phyloP scores from a whole-genome alignment of 352 stramenopile genomes.

The Phytophthora fragariaefolia region DNA sequence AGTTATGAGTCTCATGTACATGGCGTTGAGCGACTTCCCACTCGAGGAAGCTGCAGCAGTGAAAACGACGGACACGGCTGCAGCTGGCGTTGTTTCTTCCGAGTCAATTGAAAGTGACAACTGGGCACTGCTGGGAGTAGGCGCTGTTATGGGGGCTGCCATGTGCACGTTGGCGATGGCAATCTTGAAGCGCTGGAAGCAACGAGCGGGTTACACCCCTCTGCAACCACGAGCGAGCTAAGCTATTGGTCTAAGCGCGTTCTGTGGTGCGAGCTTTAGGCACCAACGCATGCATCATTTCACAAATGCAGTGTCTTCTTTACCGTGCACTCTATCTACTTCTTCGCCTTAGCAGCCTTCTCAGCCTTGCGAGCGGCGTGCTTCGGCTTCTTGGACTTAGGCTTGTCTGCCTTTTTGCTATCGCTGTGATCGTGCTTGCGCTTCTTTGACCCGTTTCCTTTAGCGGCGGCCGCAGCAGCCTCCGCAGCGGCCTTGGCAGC shows the following conservation, averaged over 20 bases:
- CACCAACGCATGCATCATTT: slow-evolving; percentile 7
- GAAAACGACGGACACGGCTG: slow-evolving; percentile 10
- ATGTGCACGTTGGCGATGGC: slow-evolving; percentile 30
- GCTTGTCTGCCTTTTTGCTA: slow-evolving; percentile 33
- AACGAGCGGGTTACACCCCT: slow-evolving; percentile 58
- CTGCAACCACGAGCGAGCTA: slow-evolving; percentile 33
- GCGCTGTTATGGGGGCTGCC: slow-evolving; percentile 34
- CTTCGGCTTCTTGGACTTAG: slow-evolving; percentile 75
- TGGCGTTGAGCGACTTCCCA: slow-evolving; percentile 70
- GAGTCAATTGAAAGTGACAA: slow-evolving; percentile 4
- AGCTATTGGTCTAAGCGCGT: background rate
- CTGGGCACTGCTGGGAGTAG: slow-evolving; percentile 26
- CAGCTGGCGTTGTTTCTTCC: slow-evolving; percentile 1
- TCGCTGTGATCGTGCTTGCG: slow-evolving; percentile 30
- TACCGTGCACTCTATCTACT: slow-evolving; percentile 27
- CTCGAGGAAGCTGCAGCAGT: slow-evolving; percentile 21
- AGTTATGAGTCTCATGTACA: slow-evolving; percentile 83
- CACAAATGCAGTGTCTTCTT: slow-evolving; percentile 24
- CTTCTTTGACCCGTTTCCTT: slow-evolving; percentile 40
- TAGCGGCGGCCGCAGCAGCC: slow-evolving; percentile 5
- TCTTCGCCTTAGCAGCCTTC: slow-evolving; percentile 57
- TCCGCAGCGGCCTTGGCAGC: slow-evolving; percentile 41
- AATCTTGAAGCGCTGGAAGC: slow-evolving; percentile 52
- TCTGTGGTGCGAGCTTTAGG: background rate
- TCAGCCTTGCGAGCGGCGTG: slow-evolving; percentile 71